Evolutionary conservation across 2,329 filamentous ascomycete species (phyloP), one percentile per base, ranked within the genome.

Genomic region (Phoma sp.): DNA sequence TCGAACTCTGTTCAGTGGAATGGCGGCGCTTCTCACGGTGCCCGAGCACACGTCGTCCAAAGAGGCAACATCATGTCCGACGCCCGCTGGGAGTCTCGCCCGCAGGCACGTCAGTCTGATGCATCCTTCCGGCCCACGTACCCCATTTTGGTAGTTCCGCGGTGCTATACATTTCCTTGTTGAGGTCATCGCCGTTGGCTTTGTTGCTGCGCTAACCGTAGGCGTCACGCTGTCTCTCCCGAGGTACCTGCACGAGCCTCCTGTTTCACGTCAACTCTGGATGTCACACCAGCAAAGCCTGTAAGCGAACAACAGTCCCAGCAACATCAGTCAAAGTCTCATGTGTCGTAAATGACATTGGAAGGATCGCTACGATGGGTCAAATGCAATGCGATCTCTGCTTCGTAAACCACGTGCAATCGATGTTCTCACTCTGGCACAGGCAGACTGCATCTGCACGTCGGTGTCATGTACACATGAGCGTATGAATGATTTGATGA

Each of bases 221-320:
- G 36, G 44, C 51, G 61, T 58, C 41, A 45, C 43, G 57, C 58
- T 61, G 57, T 55, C 46, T 49, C 38, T 47, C 19, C 38, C 17
- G 46, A 60, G 57, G 57, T 57, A 60, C 38, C 35, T 50, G 51
- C 49, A 49, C 39, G 41, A 54, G 43, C 55, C 41, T 43, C 31
- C 46, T 58, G 64, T 67, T 62, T 67, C 64, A 66, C 44, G 51
- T 51, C 48, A 22, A 43, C 43, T 43, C 31, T 25, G 32, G 40
- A 37, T 56, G 55, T 64, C 56, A 52, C 61, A 58, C 62, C 57
- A 56, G 43, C 55, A 45, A 48, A 47, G 43, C 33, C 47, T 32
- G 44, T 44, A 56, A 60, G 51, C 59, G 47, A 60, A 60, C 48
- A 40, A 54, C 55, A 67, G 55, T 61, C 53, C 59, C 43, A 33